A percentile compares a stretch with the other conserved stretches of the same genome.
Evolutionary conservation across 2,329 filamentous ascomycete species (phyloP).

Genomic region (Ciborinia camelliae): DNA sequence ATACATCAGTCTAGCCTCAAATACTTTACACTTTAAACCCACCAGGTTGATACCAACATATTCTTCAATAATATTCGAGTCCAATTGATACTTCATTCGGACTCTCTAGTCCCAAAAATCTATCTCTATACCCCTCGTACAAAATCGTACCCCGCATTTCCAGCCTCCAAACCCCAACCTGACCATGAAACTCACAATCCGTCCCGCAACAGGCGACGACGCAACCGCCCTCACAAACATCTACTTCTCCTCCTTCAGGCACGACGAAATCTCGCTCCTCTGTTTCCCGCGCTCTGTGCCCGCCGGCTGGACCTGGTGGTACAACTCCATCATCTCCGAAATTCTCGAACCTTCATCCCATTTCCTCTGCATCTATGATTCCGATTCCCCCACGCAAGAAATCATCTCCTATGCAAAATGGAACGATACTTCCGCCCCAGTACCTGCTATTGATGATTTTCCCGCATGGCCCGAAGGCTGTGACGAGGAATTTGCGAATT

Average conservation of each 20-base stretch:
- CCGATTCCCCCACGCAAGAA: slow-evolving; percentile 25
- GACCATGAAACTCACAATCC: slow-evolving; percentile 36
- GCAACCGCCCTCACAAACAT: slow-evolving; percentile 42
- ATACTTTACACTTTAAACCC: too few relatives aligned
- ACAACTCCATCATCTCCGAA: slow-evolving; percentile 39
- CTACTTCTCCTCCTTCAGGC: slow-evolving; percentile 46
- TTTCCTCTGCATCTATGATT: slow-evolving; percentile 43
- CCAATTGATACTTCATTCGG: neutral
- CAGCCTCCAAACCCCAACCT: neutral
- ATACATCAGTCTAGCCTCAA: too few relatives aligned
- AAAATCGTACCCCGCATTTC: neutral
- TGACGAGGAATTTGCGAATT: slow-evolving; percentile 38
- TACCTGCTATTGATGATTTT: slow-evolving; percentile 31
- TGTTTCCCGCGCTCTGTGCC: slow-evolving; percentile 39
- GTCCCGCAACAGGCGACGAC: slow-evolving; percentile 43
- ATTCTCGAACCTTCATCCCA: slow-evolving; percentile 41
- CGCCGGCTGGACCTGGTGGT: slow-evolving; percentile 40
- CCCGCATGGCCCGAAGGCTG: slow-evolving; percentile 43
- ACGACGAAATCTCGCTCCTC: slow-evolving; percentile 39
- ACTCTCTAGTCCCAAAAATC: too few relatives aligned
- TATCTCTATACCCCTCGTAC: neutral
- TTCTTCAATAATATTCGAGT: too few relatives aligned
- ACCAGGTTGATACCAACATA: too few relatives aligned
- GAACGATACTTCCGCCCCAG: slow-evolving; percentile 36
- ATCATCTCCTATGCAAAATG: slow-evolving; percentile 50